Conservation (phyloP, 371 early-diverging fungal species). For the Coemansia sp. region DNA sequence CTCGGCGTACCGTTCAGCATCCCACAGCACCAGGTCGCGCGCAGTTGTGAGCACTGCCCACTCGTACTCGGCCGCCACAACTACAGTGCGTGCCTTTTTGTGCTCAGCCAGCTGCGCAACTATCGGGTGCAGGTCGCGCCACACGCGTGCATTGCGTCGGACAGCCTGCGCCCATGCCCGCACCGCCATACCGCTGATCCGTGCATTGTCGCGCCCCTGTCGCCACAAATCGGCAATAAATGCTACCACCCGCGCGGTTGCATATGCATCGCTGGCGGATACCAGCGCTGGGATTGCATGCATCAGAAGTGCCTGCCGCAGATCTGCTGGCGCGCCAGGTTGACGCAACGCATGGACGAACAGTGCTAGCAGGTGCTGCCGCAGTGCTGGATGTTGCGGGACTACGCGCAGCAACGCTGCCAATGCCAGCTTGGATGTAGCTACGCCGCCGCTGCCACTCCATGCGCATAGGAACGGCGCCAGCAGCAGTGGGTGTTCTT, state of each 20-base stretch:
- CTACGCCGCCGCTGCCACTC: background rate
- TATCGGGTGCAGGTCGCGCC: conserved; percentile 29
- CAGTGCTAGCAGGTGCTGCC: conserved; percentile 2
- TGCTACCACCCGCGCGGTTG: background rate
- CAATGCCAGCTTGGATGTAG: background rate
- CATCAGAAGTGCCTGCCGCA: background rate
- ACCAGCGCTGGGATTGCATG: background rate
- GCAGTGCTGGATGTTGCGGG: background rate
- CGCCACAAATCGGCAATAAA: background rate
- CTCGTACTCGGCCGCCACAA: conserved; percentile 18
- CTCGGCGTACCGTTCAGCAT: conserved; percentile 31
- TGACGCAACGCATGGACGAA: background rate
- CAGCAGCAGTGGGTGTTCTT: conserved; percentile 12
- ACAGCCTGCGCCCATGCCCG: conserved; percentile 30
- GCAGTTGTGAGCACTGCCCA: conserved; percentile 30
- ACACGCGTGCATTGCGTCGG: conserved; percentile 28
- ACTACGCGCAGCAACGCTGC: background rate
- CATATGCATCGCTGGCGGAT: background rate
- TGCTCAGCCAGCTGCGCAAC: conserved; percentile 27
- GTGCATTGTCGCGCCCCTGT: background rate
- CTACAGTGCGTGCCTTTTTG: conserved; percentile 10
- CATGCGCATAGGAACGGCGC: conserved; percentile 23
- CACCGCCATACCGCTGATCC: conserved; percentile 25
- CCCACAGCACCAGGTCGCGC: conserved; percentile 21
- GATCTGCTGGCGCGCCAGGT: background rate